Evolutionary conservation across 2,329 filamentous ascomycete genomes (phyloP).

Genomic region (Hypoxylon sp.): DNA sequence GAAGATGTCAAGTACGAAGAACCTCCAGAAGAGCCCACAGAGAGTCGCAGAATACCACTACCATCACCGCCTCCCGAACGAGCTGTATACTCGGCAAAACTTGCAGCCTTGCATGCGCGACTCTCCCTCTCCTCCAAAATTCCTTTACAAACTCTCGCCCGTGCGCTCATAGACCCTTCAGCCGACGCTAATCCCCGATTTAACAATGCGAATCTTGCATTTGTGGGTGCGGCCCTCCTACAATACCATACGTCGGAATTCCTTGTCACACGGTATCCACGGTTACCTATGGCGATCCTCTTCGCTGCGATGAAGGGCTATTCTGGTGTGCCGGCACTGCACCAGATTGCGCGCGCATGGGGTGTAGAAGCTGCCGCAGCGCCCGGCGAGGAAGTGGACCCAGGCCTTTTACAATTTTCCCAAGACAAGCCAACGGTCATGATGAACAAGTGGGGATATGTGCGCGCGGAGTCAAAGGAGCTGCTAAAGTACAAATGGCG

Average conservation of each 20-base stretch:
- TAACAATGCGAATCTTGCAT: conserved; percentile 89
- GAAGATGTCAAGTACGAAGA: conserved; percentile 47
- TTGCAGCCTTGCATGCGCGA: conserved; percentile 92
- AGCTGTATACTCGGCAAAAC: conserved; percentile 84
- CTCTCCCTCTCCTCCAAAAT: conserved; percentile 85
- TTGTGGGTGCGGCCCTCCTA: conserved; percentile 85
- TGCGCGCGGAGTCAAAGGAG: conserved; percentile 65
- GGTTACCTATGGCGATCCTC: conserved; percentile 88
- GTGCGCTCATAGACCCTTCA: conserved; percentile 86
- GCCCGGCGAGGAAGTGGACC: conserved; percentile 92
- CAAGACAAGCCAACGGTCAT: conserved; percentile 62
- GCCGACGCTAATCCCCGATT: conserved; percentile 84
- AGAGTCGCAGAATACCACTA: conserved; percentile 59
- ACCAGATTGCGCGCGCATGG: conserved; percentile 85
- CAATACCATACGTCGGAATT: conserved; percentile 91
- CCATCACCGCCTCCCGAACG: conserved; percentile 80
- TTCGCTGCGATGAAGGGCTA: conserved; percentile 90
- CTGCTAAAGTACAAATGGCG: conserved; percentile 69
- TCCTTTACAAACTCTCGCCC: conserved; percentile 87
- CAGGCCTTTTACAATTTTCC: conserved; percentile 87
- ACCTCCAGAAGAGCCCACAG: conserved; percentile 41
- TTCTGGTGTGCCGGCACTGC: conserved; percentile 80
- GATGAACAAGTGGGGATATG: conserved; percentile 66
- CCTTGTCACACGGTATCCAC: conserved; percentile 89
- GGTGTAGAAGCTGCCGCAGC: conserved; percentile 89